These are phyloP conservation scores for Alternaria infectoria DNA, from an alignment of 2,329 filamentous ascomycete species.

Conservation along the genomic window DNA sequence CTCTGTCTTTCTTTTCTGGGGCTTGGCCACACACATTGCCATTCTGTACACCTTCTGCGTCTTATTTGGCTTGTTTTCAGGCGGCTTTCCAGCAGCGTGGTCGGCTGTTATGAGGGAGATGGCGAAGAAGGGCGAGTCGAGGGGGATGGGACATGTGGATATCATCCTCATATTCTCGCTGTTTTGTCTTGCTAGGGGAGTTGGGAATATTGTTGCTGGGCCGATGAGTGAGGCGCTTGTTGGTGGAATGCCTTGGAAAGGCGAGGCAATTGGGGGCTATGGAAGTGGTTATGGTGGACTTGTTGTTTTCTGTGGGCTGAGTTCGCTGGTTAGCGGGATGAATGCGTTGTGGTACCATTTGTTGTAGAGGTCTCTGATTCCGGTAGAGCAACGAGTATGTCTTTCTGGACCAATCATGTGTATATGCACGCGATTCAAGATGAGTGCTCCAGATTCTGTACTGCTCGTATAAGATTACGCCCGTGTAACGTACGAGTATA, in stretches of 20 bases:
- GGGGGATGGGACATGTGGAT: neutral
- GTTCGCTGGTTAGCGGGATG: neutral
- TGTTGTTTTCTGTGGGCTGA: neutral
- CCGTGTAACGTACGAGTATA: neutral
- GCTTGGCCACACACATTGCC: constrained; percentile 47
- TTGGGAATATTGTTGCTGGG: neutral
- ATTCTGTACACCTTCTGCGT: constrained; percentile 41
- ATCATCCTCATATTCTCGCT: neutral
- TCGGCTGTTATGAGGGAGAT: constrained; percentile 26
- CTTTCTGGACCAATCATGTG: neutral
- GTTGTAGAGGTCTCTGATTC: neutral
- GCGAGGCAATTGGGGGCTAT: neutral
- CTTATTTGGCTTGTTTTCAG: constrained; percentile 45
- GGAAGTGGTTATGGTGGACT: constrained; percentile 1
- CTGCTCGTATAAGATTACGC: neutral
- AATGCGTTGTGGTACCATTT: neutral
- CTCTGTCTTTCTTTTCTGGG: constrained; percentile 56
- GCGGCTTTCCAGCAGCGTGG: constrained; percentile 29
- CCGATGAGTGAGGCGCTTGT: constrained; percentile 2
- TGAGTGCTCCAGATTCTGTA: too few species aligned
- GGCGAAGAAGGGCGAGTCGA: neutral
- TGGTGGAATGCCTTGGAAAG: neutral
- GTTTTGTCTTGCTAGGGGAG: neutral
- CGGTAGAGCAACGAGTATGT: neutral
- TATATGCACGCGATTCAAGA: too few species aligned